phyloP scores from a whole-genome alignment of 352 stramenopile genomes.

The Phytophthora constricta region DNA sequence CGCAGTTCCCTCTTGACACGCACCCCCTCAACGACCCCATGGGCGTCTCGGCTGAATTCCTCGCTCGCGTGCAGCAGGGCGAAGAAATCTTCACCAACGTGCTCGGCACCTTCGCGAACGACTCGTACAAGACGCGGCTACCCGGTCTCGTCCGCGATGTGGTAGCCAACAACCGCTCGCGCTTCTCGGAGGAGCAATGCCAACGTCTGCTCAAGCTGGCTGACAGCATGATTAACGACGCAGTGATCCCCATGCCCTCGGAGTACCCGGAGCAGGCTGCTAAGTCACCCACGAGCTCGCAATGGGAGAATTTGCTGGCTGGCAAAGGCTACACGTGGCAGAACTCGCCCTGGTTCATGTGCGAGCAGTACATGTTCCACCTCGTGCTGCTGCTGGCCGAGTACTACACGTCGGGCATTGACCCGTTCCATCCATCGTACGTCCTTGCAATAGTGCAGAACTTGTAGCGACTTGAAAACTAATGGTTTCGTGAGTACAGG shows the following conservation, averaged over 20 bases:
- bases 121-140: slow-evolving; percentile 66
- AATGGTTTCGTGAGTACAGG: slow-evolving; percentile 28
- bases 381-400: slow-evolving; percentile 65
- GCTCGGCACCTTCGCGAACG: slow-evolving; percentile 65
- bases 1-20: slow-evolving; percentile 8
- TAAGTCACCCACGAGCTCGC: slow-evolving; percentile 45
- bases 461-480: too few species aligned
- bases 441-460: too few species aligned
- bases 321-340: slow-evolving; percentile 70
- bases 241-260: slow-evolving; percentile 52
- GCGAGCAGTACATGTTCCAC: slow-evolving; percentile 82
- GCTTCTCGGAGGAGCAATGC: slow-evolving; percentile 44
- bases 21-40: slow-evolving; percentile 21
- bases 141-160: slow-evolving; percentile 67
- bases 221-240: slow-evolving; percentile 50
- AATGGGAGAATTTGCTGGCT: slow-evolving; percentile 57
- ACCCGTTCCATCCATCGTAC: slow-evolving; percentile 70
- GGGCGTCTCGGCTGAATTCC: slow-evolving; percentile 51
- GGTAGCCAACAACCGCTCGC: slow-evolving; percentile 49
- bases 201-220: slow-evolving; percentile 50
- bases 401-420: slow-evolving; percentile 65
- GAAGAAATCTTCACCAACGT: slow-evolving; percentile 58
- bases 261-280: slow-evolving; percentile 41
- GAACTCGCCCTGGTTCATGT: slow-evolving; percentile 76
- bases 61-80: slow-evolving; percentile 42